Evolutionary conservation across 108 stramenopile species (phyloP).

Genomic region (Cyclotella baltica): DNA sequence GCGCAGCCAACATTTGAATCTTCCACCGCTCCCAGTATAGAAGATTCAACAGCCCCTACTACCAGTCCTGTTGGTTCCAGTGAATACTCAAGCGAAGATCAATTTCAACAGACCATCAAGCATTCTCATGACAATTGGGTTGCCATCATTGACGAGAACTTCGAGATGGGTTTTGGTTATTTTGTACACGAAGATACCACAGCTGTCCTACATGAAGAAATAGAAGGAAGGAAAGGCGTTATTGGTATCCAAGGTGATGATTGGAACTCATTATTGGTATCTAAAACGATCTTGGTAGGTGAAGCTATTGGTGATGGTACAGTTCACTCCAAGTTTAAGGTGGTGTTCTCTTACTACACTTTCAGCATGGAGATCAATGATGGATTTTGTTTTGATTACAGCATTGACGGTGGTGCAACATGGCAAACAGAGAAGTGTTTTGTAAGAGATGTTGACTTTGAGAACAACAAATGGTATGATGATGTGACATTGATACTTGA

Average conservation of each 20-base stretch:
- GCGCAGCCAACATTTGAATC: not conserved
- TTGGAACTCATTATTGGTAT: not conserved
- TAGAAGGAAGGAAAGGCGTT: conserved; percentile 5
- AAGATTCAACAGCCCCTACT: not conserved
- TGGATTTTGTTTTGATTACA: conserved; percentile 13
- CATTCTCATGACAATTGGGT: conserved; percentile 7
- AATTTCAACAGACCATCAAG: not conserved
- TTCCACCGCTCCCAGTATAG: not conserved
- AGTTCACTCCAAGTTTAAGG: conserved; percentile 16
- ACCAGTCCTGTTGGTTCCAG: not conserved
- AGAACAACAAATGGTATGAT: conserved; percentile 3
- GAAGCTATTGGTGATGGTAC: not conserved
- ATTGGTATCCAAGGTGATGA: not conserved
- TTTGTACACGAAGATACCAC: not conserved
- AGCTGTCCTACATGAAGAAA: not conserved
- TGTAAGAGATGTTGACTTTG: not conserved
- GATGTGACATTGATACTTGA: not conserved
- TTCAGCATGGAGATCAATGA: not conserved
- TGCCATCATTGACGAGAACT: conserved; percentile 6
- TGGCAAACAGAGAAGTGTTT: conserved; percentile 3
- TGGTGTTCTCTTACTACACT: conserved; percentile 2
- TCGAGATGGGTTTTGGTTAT: not conserved
- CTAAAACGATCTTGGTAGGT: not conserved
- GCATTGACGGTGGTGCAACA: not conserved
- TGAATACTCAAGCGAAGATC: not conserved